Conservation (phyloP, 2,329 filamentous ascomycete genomes). For the Fusarium mexicanum region DNA sequence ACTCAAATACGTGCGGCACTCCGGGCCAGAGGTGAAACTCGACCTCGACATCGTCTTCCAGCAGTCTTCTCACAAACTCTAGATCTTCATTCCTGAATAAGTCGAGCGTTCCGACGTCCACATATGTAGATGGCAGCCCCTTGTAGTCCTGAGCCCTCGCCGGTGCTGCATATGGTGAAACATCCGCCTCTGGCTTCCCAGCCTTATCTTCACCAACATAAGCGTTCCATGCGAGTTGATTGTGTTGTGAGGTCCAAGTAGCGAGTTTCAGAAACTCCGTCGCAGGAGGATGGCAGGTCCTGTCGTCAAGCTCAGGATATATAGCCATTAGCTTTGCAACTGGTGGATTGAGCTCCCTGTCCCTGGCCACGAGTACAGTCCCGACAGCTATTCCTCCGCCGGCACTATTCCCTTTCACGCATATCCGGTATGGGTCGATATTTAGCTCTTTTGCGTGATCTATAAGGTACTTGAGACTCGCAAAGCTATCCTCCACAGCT, state of each 20-base stretch:
- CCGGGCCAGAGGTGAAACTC: slow-evolving; percentile 39
- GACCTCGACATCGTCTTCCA: slow-evolving; percentile 33
- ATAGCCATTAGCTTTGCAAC: slow-evolving; percentile 29
- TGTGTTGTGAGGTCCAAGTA: slow-evolving; percentile 15
- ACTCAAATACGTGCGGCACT: slow-evolving; percentile 37
- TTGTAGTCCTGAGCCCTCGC: slow-evolving; percentile 21
- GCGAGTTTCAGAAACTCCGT: slow-evolving; percentile 15
- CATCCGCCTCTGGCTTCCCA: slow-evolving; percentile 10
- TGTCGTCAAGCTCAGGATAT: slow-evolving; percentile 36
- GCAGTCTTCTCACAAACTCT: slow-evolving; percentile 29
- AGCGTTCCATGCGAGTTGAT: slow-evolving; percentile 23
- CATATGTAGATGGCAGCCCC: slow-evolving; percentile 25
- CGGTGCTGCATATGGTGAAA: slow-evolving; percentile 33
- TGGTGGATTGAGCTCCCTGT: slow-evolving; percentile 23
- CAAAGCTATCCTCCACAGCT: slow-evolving; percentile 30
- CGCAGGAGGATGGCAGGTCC: not conserved
- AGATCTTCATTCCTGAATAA: slow-evolving; percentile 33
- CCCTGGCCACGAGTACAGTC: slow-evolving; percentile 23
- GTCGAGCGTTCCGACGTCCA: slow-evolving; percentile 34
- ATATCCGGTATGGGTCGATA: slow-evolving; percentile 27
- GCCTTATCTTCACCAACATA: slow-evolving; percentile 37
- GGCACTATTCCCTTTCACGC: slow-evolving; percentile 30
- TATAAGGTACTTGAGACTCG: slow-evolving; percentile 20
- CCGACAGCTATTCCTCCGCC: slow-evolving; percentile 28
- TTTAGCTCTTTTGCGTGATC: slow-evolving; percentile 28